A percentile compares a stretch with the other conserved stretches of the same genome.
Evolutionary conservation across 2,329 filamentous ascomycete genomes (phyloP).

Genomic region (Exophiala xenobiotica): DNA sequence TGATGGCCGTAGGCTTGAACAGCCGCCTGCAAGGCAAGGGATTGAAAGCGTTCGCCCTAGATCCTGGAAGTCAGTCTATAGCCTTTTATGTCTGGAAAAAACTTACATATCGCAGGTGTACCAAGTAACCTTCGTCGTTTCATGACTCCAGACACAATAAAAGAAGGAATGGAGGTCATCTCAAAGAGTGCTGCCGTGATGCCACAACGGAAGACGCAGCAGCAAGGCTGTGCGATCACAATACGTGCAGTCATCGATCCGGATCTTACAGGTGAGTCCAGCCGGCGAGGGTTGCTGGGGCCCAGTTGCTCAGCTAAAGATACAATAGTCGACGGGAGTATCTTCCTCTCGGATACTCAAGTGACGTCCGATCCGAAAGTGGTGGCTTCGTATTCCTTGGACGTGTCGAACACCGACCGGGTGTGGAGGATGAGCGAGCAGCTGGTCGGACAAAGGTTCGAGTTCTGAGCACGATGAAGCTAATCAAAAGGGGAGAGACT

Average conservation of each 20-base stretch:
- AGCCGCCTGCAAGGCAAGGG: not conserved
- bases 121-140: not conserved
- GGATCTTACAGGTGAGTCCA: not conserved
- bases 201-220: not conserved
- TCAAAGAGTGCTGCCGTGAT: not conserved
- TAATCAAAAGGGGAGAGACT: not conserved
- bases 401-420: not conserved
- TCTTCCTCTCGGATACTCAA: not conserved
- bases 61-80: not conserved
- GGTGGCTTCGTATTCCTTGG: not conserved
- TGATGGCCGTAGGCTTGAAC: conserved; percentile 25
- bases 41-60: not conserved
- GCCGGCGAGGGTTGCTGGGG: no score
- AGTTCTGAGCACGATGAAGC: not conserved
- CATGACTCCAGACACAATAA: not conserved
- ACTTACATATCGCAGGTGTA: not conserved
- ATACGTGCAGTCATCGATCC: not conserved
- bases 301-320: no score
- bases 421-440: not conserved
- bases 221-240: not conserved
- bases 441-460: not conserved
- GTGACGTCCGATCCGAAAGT: not conserved
- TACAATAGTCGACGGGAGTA: not conserved
- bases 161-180: not conserved
- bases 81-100: not conserved